These are phyloP conservation scores for Mycena vulgaris DNA, from an alignment of 768 basidiomycete genomes.

Conservation along the genomic window DNA sequence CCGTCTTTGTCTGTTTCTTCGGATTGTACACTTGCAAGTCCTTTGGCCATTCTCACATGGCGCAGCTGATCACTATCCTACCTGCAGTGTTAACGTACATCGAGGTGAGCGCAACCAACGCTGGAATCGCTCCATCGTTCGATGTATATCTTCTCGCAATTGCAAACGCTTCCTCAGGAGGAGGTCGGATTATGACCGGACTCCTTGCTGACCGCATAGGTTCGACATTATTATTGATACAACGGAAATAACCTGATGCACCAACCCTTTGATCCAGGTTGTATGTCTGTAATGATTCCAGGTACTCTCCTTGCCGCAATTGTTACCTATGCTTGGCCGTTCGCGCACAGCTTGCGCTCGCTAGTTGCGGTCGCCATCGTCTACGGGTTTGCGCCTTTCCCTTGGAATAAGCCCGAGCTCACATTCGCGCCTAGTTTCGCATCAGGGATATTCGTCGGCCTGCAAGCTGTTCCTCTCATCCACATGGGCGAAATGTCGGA, in stretches of 20 bases:
- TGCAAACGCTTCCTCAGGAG: slow-evolving; percentile 74
- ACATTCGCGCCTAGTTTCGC: slow-evolving; percentile 59
- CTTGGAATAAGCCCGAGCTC: not conserved
- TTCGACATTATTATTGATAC: slow-evolving; percentile 41
- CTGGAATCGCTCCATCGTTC: slow-evolving; percentile 65
- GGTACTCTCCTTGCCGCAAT: slow-evolving; percentile 69
- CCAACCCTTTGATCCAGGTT: slow-evolving; percentile 56
- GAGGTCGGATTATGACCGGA: slow-evolving; percentile 74
- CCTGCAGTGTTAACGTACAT: slow-evolving; percentile 76
- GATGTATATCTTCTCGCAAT: slow-evolving; percentile 78
- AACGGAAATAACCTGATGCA: not conserved
- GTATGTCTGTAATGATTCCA: slow-evolving; percentile 79
- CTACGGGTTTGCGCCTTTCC: slow-evolving; percentile 69
- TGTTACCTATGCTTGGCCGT: slow-evolving; percentile 82
- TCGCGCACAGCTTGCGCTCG: slow-evolving; percentile 58
- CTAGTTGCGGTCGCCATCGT: slow-evolving; percentile 70
- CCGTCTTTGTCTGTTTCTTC: slow-evolving; percentile 71
- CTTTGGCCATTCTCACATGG: not conserved
- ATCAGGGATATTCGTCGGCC: slow-evolving; percentile 73
- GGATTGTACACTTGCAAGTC: slow-evolving; percentile 77
- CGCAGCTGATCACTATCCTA: not conserved
- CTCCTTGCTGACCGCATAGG: slow-evolving; percentile 70
- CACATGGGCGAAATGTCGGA: slow-evolving; percentile 73
- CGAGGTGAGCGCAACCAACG: slow-evolving; percentile 66
- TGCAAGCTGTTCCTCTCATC: slow-evolving; percentile 71